Conservation (phyloP, 805 yeast species). For the Pichia pseudocactophila region DNA sequence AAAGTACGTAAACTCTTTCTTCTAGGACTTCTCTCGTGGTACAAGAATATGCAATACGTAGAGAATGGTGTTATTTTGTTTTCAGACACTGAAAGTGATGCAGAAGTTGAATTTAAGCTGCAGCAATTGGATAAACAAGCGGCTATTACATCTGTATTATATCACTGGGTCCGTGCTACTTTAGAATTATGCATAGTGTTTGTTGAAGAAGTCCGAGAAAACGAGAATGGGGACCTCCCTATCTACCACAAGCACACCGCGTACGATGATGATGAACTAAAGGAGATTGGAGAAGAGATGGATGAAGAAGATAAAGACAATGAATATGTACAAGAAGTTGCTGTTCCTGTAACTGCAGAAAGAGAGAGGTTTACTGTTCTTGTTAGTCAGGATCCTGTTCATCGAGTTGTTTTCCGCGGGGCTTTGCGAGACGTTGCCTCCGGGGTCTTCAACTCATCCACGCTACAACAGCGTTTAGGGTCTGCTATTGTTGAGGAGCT, state of each 20-base stretch:
- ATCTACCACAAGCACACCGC: slow-evolving; percentile 38
- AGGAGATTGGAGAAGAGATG: slow-evolving; percentile 17
- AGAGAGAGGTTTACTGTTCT: slow-evolving; percentile 33
- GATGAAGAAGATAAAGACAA: slow-evolving; percentile 16
- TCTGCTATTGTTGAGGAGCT: slow-evolving; percentile 1
- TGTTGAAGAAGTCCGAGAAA: slow-evolving; percentile 70
- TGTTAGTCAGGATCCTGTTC: slow-evolving; percentile 42
- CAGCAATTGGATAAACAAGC: slow-evolving; percentile 16
- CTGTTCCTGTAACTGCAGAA: slow-evolving; percentile 31
- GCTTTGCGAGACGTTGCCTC: slow-evolving; percentile 26
- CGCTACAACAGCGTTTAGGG: not conserved
- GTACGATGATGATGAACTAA: slow-evolving; percentile 29
- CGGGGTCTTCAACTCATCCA: slow-evolving; percentile 14
- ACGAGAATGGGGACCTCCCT: slow-evolving; percentile 44
- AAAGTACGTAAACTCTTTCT: slow-evolving; percentile 50
- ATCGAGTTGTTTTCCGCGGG: slow-evolving; percentile 39
- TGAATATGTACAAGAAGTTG: slow-evolving; percentile 22
- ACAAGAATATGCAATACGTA: slow-evolving; percentile 16
- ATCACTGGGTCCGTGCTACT: slow-evolving; percentile 21
- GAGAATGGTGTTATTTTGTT: not conserved
- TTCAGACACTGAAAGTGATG: not conserved
- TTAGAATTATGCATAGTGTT: slow-evolving; percentile 29
- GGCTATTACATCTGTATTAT: slow-evolving; percentile 20
- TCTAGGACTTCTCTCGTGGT: slow-evolving; percentile 23
- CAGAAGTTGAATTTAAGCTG: slow-evolving; percentile 18